Evolutionary conservation across 2,329 filamentous ascomycete genomes (phyloP), one percentile per base, ranked within the genome.

Genomic region (Xylaria hypoxylon): DNA sequence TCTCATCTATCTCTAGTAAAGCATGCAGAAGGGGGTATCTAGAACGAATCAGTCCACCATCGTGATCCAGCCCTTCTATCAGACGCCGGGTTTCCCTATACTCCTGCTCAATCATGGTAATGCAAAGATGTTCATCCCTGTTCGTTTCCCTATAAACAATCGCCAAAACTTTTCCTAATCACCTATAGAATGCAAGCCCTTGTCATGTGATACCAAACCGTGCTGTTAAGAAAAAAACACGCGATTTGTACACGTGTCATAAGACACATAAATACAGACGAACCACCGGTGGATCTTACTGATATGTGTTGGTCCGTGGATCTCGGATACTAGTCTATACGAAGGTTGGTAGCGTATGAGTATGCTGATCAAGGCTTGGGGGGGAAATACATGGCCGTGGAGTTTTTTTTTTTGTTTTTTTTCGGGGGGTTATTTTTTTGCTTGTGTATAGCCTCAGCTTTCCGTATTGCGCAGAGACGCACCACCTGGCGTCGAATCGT

Each of bases 1-100:
- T 64, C 63, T 50, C 57, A 24, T 66, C 59, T 66, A 65, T 64
- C 35, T 63, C 67, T 64, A 70, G 45, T 58, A 59, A 59, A 62
- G 57, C 42, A 65, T 62, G 64, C 52, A 62, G 56, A 50, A 71
- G 26, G 67, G 70, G 70, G 70, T 72, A 72, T 72, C 70, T 72
- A 62, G 59, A 71, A 67, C 53, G 60, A 64, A 53, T 59, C 59
- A 59, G 61, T 56, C 57, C 65, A 47, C 65, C 55, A 59, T 61
- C 62, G 55, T 62, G 53, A 66, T 59, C 26, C 62, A 57, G 51
- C 24, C 62, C 68, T 55, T 69, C 59, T 68, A 64, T 53, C 65
- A 57, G 62, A 66, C 68, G 65, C 68, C 68, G 35, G 38, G 59
- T 60, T 64, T 58, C 62, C 62, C 22, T 59, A 22, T 63, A 58